Evolutionary conservation across 306 rosid species (phyloP), one percentile per base, ranked within the genome.

Genomic region (Dicorynia guianensis): DNA sequence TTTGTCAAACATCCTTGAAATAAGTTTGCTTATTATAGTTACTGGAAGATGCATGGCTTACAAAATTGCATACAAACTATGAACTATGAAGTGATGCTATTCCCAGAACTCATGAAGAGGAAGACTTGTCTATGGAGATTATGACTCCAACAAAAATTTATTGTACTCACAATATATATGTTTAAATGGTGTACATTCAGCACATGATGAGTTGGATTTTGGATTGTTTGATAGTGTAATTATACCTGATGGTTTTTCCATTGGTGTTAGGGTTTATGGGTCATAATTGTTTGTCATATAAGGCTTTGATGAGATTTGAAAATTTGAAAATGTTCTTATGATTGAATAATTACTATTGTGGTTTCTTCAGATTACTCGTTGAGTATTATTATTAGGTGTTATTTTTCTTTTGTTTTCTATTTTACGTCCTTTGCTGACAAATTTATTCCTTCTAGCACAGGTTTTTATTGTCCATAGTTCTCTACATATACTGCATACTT

Each of bases 381-480:
- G 25, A 47, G 19, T 50, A 72, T 44, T 79, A 63, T 71, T 20
- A 53, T 67, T 34, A 5, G 14, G 62, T 49, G 53, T 68, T 63
- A 1, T 67, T 74, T 79, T 76, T 47, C 44, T 44, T 15, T 25
- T 55, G n/a, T 55, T 54, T 46, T 15, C 53, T 72, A 65, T 30
- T 57, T 77, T 65, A 54, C 71, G 49, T 63, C 60, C 30, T 60
- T 72, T 75, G 55, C 52, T 81, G 55, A 79, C 79, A 67, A 63
- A 36, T 46, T 56, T 76, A 40, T 67, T 35, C 12, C 13, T 66
- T 83, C 53, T 77, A 71, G 58, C 62, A 3, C 88, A 94, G 98
- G 90, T 83, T 72, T 84, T 73, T 74, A 76, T 92, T 81, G 89
- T 85, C 78, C 88, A 72, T 67, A 83, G 92, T 79, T 84, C 95